These are phyloP conservation scores for Populus hybrid DNA, from an alignment of 441 rosid species.

Conservation along the genomic window DNA sequence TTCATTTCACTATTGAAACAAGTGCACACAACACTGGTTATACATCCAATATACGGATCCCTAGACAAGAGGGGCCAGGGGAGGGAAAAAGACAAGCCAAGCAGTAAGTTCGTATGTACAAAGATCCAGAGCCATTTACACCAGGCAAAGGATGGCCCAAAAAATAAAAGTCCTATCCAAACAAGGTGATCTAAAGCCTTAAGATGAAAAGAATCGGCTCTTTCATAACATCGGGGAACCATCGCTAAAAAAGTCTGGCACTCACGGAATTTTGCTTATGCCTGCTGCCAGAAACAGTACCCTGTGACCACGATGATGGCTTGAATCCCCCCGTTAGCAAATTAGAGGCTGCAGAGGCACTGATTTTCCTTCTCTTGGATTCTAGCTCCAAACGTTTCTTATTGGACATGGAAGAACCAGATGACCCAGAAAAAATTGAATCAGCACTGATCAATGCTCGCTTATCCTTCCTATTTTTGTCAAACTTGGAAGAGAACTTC, in stretches of 20 bases:
- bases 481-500: constrained; percentile 67
- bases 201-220: neutral
- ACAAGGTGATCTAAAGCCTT: neutral
- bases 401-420: constrained; percentile 36
- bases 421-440: constrained; percentile 63
- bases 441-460: constrained; percentile 61
- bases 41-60: neutral
- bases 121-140: neutral
- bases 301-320: constrained; percentile 61
- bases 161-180: neutral
- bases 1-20: neutral
- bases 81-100: neutral
- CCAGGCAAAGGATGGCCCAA: neutral
- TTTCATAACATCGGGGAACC: neutral
- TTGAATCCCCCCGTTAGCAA: constrained; percentile 63
- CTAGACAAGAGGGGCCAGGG: neutral
- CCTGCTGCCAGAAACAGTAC: constrained; percentile 27
- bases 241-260: constrained; percentile 37
- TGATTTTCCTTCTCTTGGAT: constrained; percentile 74
- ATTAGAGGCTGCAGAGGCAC: constrained; percentile 59
- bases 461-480: constrained; percentile 67
- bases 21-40: neutral
- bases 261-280: constrained; percentile 28
- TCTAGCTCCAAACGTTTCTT: constrained; percentile 61
- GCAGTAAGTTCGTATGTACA: constrained; percentile 9